A percentile compares a stretch with the other conserved stretches of the same genome.
These are phyloP conservation scores for Botrytis paeoniae DNA, from an alignment of 2,329 filamentous ascomycete species.

Conservation along the genomic window DNA sequence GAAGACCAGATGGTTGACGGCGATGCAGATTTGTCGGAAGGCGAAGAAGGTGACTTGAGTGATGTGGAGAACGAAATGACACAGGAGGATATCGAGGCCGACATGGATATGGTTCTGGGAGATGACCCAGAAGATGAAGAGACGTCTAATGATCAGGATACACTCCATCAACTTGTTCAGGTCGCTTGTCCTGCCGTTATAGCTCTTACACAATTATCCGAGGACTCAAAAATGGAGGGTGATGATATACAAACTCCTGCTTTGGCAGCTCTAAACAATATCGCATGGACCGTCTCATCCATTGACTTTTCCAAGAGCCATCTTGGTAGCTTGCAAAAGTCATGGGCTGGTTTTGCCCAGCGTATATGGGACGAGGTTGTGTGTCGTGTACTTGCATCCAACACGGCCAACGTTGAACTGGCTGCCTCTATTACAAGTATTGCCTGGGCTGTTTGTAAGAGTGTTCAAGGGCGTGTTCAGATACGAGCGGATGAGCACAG, in stretches of 20 bases:
- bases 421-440: slow-evolving; percentile 63
- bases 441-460: slow-evolving; percentile 62
- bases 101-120: slow-evolving; percentile 63
- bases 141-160: slow-evolving; percentile 31
- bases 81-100: slow-evolving; percentile 56
- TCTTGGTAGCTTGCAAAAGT: slow-evolving; percentile 46
- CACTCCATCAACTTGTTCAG: slow-evolving; percentile 35
- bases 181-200: slow-evolving; percentile 35
- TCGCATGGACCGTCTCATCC: slow-evolving; percentile 63
- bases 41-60: slow-evolving; percentile 41
- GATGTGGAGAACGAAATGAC: slow-evolving; percentile 48
- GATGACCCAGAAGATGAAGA: slow-evolving; percentile 42
- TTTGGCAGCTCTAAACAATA: slow-evolving; percentile 62
- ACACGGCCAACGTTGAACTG: slow-evolving; percentile 59
- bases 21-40: slow-evolving; percentile 42
- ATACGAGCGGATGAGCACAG: slow-evolving; percentile 53
- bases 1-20: slow-evolving; percentile 41
- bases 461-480: slow-evolving; percentile 49
- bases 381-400: slow-evolving; percentile 54
- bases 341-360: slow-evolving; percentile 54
- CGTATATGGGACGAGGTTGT: slow-evolving; percentile 58
- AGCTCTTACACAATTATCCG: slow-evolving; percentile 24
- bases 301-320: slow-evolving; percentile 58
- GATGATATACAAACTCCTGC: slow-evolving; percentile 51
- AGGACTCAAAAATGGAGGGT: slow-evolving; percentile 33